phyloP scores from a whole-genome alignment of 1,139 yeast genomes.

The Candida tropicalis region DNA sequence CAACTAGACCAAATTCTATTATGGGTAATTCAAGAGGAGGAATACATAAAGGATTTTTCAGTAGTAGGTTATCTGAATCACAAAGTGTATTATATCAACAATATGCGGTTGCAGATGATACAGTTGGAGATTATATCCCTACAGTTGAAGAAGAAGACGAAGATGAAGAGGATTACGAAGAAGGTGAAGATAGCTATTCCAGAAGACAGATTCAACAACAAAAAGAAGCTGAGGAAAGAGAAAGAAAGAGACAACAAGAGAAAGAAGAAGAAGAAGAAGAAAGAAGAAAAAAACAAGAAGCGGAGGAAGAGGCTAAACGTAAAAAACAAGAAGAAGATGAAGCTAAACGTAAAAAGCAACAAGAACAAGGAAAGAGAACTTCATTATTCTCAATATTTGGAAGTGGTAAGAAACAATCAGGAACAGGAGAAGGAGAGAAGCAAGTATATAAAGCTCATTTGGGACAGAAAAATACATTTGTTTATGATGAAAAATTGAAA shows the following conservation, averaged over 20 bases:
- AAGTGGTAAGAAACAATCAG: neutral
- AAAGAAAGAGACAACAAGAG: conserved; percentile 24
- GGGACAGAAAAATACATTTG: conserved; percentile 76
- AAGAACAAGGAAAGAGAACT: conserved; percentile 10
- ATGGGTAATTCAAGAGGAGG: conserved; percentile 30
- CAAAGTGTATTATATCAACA: conserved; percentile 51
- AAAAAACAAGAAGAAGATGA: conserved; percentile 11
- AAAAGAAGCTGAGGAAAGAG: no score
- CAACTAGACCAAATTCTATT: conserved; percentile 51
- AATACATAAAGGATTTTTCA: conserved; percentile 20
- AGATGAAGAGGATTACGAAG: conserved; percentile 33
- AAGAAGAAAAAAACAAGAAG: conserved; percentile 18
- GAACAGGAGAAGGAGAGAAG: conserved; percentile 6
- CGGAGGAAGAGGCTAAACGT: conserved; percentile 16
- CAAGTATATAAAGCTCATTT: conserved; percentile 58
- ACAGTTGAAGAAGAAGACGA: conserved; percentile 50
- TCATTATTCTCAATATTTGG: conserved; percentile 7
- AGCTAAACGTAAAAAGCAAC: conserved; percentile 17
- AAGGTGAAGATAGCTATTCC: neutral
- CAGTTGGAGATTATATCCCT: conserved; percentile 48
- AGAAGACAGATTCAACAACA: conserved; percentile 14
- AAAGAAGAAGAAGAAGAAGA: conserved; percentile 41
- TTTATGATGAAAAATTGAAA: conserved; percentile 80
- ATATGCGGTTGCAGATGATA: conserved; percentile 51
- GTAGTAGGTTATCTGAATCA: conserved; percentile 47